phyloP scores from a whole-genome alignment of 129 eudicot genomes.

The Apium graveolens region DNA sequence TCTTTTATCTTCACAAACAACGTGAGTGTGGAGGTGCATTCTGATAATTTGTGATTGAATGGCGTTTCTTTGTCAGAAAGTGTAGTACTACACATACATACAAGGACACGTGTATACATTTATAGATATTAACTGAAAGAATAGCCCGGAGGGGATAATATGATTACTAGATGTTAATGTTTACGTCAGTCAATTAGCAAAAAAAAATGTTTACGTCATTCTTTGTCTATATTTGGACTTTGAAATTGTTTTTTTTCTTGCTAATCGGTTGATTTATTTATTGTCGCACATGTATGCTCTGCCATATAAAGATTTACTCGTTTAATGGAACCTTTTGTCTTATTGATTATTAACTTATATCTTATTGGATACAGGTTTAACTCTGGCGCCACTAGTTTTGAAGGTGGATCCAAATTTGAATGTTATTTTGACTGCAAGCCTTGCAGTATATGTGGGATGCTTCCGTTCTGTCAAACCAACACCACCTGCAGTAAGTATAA shows the following conservation, averaged over 20 bases:
- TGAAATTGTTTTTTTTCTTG: not conserved
- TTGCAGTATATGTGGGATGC: constrained; percentile 89
- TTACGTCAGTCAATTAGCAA: too few relatives aligned
- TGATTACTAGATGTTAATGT: not conserved
- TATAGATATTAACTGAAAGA: not conserved
- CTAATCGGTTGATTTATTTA: not conserved
- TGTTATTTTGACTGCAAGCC: constrained; percentile 88
- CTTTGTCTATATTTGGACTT: not conserved
- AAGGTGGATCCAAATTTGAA: constrained; percentile 88
- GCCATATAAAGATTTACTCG: not conserved
- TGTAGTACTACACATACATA: too few relatives aligned
- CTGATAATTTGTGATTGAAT: too few relatives aligned
- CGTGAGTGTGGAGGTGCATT: too few relatives aligned
- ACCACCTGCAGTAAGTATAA: constrained; percentile 86
- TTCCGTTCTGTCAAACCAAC: constrained; percentile 94
- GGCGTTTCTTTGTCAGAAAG: too few relatives aligned
- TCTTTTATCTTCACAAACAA: too few relatives aligned
- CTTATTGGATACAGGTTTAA: constrained; percentile 53
- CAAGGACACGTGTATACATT: not conserved
- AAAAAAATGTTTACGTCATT: not conserved
- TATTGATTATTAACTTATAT: not conserved
- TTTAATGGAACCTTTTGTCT: not conserved
- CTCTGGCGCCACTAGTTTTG: constrained; percentile 73
- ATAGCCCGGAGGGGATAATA: not conserved
- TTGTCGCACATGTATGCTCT: not conserved